Conservation (phyloP, 176 grass and related monocot species). For the Eragrostis nindensis region DNA sequence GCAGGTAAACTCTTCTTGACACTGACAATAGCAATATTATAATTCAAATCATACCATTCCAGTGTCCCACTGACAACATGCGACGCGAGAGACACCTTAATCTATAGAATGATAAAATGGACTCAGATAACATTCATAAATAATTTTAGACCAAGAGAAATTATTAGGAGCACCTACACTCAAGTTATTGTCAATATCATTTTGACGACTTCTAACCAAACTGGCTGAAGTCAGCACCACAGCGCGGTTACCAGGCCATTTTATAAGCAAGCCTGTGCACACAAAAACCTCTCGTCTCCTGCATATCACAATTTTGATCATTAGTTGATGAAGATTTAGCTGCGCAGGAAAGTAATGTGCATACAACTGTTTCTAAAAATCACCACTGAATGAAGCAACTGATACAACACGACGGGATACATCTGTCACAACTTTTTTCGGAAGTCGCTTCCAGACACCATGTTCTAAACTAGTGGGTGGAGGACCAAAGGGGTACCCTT, state of each 20-base stretch:
- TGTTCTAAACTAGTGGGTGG: neutral
- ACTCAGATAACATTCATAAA: neutral
- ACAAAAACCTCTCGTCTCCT: conserved; percentile 23
- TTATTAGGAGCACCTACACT: conserved; percentile 9
- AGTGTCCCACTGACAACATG: conserved; percentile 28
- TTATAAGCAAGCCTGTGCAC: conserved; percentile 43
- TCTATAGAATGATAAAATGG: conserved; percentile 25
- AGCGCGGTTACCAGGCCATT: conserved; percentile 19
- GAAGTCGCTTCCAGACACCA: conserved; percentile 1
- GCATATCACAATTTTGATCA: neutral
- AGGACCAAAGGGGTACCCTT: neutral
- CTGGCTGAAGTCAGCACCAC: conserved; percentile 36
- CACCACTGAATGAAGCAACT: conserved; percentile 40
- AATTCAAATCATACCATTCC: conserved; percentile 30
- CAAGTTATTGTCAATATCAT: conserved; percentile 11
- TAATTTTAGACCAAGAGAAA: neutral
- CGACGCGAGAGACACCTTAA: conserved; percentile 32
- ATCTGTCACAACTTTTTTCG: neutral
- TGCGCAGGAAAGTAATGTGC: neutral
- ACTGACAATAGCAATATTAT: conserved; percentile 39
- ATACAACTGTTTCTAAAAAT: neutral
- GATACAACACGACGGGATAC: conserved; percentile 35
- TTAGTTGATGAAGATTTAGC: neutral
- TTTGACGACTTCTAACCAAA: conserved; percentile 4
- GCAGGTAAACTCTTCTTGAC: neutral